Conservation (phyloP, 108 stramenopile genomes). For the Pseudonitzschia multistriata region DNA sequence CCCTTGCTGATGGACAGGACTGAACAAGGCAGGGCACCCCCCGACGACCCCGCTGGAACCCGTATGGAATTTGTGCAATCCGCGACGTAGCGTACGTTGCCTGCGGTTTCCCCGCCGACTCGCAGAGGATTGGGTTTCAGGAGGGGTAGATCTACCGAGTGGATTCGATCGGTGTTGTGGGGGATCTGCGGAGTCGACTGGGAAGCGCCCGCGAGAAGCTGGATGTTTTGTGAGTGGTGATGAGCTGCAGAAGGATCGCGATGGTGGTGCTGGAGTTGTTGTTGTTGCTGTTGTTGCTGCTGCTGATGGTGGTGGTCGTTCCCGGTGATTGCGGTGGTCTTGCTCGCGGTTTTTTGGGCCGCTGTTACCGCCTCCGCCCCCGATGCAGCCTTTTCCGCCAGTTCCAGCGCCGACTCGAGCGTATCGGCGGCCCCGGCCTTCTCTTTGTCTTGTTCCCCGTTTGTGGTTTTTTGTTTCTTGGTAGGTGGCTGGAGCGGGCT, state of each 20-base stretch:
- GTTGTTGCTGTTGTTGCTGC: slow-evolving; percentile 1
- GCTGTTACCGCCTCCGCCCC: slow-evolving; percentile 31
- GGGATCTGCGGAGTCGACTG: slow-evolving; percentile 47
- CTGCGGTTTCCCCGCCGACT: not conserved
- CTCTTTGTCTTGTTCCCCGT: not conserved
- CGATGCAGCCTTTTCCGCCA: slow-evolving; percentile 48
- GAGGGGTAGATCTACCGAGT: slow-evolving; percentile 56
- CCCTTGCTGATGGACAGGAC: slow-evolving; percentile 59
- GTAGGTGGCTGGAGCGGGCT: slow-evolving; percentile 4
- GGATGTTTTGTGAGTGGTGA: not conserved
- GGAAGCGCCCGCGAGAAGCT: slow-evolving; percentile 1
- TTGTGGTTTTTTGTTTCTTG: slow-evolving; percentile 11
- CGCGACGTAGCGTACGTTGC: slow-evolving; percentile 37
- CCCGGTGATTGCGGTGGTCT: slow-evolving; percentile 10
- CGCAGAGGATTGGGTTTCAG: not conserved
- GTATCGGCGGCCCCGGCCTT: slow-evolving; percentile 44
- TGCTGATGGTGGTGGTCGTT: slow-evolving; percentile 7
- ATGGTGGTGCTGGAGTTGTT: slow-evolving; percentile 1
- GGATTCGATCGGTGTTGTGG: slow-evolving; percentile 57
- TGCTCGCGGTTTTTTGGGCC: slow-evolving; percentile 1
- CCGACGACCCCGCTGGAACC: slow-evolving; percentile 36
- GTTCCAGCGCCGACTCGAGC: slow-evolving; percentile 55
- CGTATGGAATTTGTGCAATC: slow-evolving; percentile 67
- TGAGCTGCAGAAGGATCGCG: slow-evolving; percentile 2
- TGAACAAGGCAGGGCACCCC: slow-evolving; percentile 48